Conservation (phyloP, 305 asterid genomes). For the Vinca major region DNA sequence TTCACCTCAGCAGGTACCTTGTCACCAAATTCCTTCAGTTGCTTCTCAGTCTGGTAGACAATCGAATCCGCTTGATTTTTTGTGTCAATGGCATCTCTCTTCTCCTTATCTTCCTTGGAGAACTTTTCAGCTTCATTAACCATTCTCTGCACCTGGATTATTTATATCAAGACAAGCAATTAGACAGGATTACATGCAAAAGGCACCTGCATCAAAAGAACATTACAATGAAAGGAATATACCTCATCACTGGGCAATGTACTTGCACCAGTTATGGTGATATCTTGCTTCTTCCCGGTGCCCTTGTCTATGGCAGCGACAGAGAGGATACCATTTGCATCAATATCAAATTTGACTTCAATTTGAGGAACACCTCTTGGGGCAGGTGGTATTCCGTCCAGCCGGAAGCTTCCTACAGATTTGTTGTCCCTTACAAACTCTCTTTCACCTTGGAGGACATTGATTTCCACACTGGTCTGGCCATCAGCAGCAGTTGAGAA, state of each 20-base stretch:
- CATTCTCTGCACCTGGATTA: conserved; percentile 76
- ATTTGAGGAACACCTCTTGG: conserved; percentile 97
- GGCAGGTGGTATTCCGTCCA: conserved; percentile 95
- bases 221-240: conserved; percentile 7
- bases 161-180: neutral
- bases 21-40: conserved; percentile 88
- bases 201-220: too few relatives aligned
- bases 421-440: conserved; percentile 96
- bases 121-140: conserved; percentile 86
- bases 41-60: conserved; percentile 95
- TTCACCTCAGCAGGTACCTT: conserved; percentile 83
- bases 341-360: conserved; percentile 93
- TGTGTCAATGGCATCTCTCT: conserved; percentile 92
- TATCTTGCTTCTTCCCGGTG: conserved; percentile 92
- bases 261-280: conserved; percentile 95
- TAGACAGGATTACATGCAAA: too few relatives aligned
- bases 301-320: conserved; percentile 90
- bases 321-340: conserved; percentile 91
- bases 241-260: conserved; percentile 91
- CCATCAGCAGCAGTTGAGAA: conserved; percentile 99
- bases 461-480: conserved; percentile 92
- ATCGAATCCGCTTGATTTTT: conserved; percentile 96
- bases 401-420: conserved; percentile 92
- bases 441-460: conserved; percentile 93
- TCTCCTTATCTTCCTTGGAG: conserved; percentile 94